Base-by-base conservation (phyloP, 2,329 filamentous ascomycete species). In the Beauveria caledonica region DNA sequence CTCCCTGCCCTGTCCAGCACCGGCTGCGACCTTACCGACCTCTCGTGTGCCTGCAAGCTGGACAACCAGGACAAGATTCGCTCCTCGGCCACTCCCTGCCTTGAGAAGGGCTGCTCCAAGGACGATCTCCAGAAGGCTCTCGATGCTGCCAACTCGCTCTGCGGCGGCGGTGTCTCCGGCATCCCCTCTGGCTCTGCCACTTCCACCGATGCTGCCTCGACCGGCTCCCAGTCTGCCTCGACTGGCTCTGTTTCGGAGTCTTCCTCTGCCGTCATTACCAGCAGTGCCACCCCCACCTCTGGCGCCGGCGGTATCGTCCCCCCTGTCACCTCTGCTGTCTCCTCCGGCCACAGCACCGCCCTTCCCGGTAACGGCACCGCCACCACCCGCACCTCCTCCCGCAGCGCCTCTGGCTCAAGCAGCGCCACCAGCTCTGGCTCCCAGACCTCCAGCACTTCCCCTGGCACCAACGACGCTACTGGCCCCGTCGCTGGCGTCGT, bases 1-100 rank as follows among this genome's bases (percentile, higher is more conserved):
- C 39, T 64, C 44, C 65, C 70, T 17, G 69, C 69, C 62, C 68
- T 79, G 63, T 62, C 67, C 58, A 62, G 70, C 62, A 68, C 70
- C 50, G 74, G 73, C 66, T 78, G 76, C 66, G 42, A 62, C 4
- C 62, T 72, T 64, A 63, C 62, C 54, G 74, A 78, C 62, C 67
- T 70, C 10, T 67, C 65, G 55, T 79, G 77, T 68, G 70, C 71
- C 65, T 79, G 77, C 68, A 64, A 68, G 27, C n/a, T 69, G 17
- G 62, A 61, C 2, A 73, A 68, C 60, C 72, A 74, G 66, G 61
- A 60, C 44, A 65, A 68, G 62, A 69, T 76, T 39, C 58, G 64
- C 23, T 60, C 65, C 40, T 61, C 69, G 49, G 68, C 72, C 59
- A 60, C 68, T 13, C 61, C 67, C 19, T 77, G 74, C 66, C 61